Base-by-base conservation (phyloP, 768 basidiomycete species). In the Auricularia sp. region DNA sequence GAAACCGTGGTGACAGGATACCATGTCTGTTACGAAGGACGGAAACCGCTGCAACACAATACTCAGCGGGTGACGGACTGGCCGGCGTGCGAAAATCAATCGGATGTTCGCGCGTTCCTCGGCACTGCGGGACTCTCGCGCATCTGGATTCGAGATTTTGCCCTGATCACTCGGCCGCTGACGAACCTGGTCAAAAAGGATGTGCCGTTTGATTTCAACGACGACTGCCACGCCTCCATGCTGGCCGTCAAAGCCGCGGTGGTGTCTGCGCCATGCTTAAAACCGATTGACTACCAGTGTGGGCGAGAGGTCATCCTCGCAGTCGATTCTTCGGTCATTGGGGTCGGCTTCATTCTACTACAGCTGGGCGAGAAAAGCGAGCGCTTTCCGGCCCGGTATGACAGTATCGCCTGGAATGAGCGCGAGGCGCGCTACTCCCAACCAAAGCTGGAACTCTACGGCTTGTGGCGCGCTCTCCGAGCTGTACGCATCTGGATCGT, bases 331-430 rank as follows among this genome's bases (percentile, higher is more conserved):
- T 23, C 23, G 23, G 23, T 23, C 23, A 23, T 23, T 23, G 23
- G 23, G 23, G 23, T 23, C 23, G 23, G 23, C 23, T 23, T 23
- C 23, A 23, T 23, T 23, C 23, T 23, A 23, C 23, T 23, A 23
- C 23, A 23, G 23, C 23, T 23, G 23, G 23, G 23, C 23, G 23
- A 23, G 23, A 23, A 23, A 23, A 23, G 23, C 23, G 23, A 23
- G 23, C 23, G 23, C 23, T 23, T 23, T 23, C 23, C 23, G 23
- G 23, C 23, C 23, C 66, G 70, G 0, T 82, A 80, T 51, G 71
- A 77, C 0, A 81, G 76, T 0, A 77, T 81, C 0, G 67, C 74
- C 0, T 69, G 79, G 33, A 78, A 77, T 39, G 72, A 67, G 0
- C 66, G 66, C 7, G 70, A 74, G 43, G n/a, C 56, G 1, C 18